Conservation (phyloP, 2,329 filamentous ascomycete genomes). For the Nannizziopsis arthrosporioides region DNA sequence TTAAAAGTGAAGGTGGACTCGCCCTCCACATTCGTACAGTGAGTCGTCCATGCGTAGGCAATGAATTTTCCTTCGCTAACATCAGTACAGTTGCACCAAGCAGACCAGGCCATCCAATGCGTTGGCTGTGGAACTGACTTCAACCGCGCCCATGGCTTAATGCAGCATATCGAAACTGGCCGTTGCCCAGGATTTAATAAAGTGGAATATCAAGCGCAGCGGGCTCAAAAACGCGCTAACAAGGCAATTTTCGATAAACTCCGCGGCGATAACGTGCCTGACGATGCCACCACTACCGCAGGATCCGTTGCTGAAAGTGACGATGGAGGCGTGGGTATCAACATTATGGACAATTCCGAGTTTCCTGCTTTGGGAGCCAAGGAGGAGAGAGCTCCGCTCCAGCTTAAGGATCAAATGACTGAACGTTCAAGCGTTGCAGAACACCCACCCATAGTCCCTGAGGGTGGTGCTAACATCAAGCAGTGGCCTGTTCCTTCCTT, state of each 20-base stretch:
- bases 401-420: background rate
- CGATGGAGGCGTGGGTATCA: constrained; percentile 21
- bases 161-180: constrained; percentile 45
- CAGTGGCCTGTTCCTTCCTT: constrained; percentile 19
- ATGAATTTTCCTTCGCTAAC: background rate
- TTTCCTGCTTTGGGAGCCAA: background rate
- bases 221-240: constrained; percentile 41
- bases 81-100: constrained; percentile 35
- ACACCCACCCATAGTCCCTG: background rate
- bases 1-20: constrained; percentile 42
- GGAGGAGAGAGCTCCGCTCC: background rate
- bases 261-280: background rate
- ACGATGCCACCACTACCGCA: background rate
- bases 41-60: constrained; percentile 4
- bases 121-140: constrained; percentile 38
- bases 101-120: constrained; percentile 42
- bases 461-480: constrained; percentile 11
- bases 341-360: constrained; percentile 13
- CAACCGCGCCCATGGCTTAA: constrained; percentile 37
- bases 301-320: constrained; percentile 14
- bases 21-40: constrained; percentile 43
- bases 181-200: constrained; percentile 37
- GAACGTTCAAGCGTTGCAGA: background rate
- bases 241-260: constrained; percentile 22
- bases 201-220: constrained; percentile 37